A percentile compares a stretch with the other conserved stretches of the same genome.
Conservation (phyloP, 257 asterid genomes). For the Fraxinus pennsylvanica region DNA sequence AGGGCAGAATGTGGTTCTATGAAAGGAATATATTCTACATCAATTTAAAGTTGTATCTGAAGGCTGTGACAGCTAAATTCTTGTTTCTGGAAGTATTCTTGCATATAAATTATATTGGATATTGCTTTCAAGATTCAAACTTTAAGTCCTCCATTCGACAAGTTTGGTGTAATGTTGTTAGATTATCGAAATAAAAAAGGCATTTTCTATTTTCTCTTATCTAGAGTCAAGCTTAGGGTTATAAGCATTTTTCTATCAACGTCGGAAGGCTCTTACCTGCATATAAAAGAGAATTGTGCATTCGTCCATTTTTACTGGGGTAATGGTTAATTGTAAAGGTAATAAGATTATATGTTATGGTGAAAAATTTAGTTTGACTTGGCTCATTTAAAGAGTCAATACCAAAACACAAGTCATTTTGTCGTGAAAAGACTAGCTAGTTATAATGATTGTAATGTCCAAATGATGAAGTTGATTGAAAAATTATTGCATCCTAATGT, state of each 20-base stretch:
- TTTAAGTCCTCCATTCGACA: too few species aligned
- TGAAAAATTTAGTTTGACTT: neutral
- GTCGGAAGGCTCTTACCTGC: neutral
- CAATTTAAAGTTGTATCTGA: neutral
- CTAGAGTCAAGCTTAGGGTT: neutral
- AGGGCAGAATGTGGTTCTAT: neutral
- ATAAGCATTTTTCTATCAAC: neutral
- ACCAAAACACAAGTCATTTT: conserved; percentile 4
- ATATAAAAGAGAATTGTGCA: too few species aligned
- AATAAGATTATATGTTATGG: too few species aligned
- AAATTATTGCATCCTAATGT: too few species aligned
- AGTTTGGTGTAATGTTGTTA: neutral
- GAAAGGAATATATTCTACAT: neutral
- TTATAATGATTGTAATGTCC: neutral
- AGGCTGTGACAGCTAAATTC: neutral
- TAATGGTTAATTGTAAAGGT: too few species aligned
- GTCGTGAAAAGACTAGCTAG: neutral
- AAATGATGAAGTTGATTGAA: neutral
- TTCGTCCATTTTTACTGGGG: neutral
- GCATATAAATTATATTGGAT: neutral
- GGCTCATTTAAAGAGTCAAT: conserved; percentile 7
- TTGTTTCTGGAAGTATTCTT: neutral
- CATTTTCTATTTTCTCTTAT: too few species aligned
- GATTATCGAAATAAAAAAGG: neutral
- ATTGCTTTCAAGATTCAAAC: neutral